Conservation (phyloP, 192 early-diverging fungal genomes). For the Neocallimastix lanati region DNA sequence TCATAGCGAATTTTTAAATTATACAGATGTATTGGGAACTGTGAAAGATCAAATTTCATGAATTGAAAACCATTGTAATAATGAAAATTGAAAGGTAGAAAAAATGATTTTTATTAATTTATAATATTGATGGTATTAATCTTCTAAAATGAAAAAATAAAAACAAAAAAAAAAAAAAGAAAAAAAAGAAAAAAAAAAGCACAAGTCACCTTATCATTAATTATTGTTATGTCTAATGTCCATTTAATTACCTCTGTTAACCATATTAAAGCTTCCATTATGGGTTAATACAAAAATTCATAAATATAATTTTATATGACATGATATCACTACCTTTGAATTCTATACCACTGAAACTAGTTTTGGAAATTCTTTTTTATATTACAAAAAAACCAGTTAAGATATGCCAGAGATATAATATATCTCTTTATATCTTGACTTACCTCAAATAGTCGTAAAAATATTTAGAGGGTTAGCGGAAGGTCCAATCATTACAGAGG, state of each 20-base stretch:
- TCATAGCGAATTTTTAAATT: slow-evolving; percentile 10
- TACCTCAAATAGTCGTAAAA: slow-evolving; percentile 59
- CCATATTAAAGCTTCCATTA: slow-evolving; percentile 80
- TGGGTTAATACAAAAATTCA: slow-evolving; percentile 59
- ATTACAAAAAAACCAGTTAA: slow-evolving; percentile 26
- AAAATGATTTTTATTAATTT: slow-evolving; percentile 58
- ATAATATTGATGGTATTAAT: slow-evolving; percentile 71
- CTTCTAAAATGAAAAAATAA: too few relatives aligned
- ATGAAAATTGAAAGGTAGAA: slow-evolving; percentile 17
- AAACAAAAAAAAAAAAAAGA: too few relatives aligned
- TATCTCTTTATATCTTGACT: slow-evolving; percentile 67
- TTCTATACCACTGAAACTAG: slow-evolving; percentile 65
- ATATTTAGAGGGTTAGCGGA: slow-evolving; percentile 71
- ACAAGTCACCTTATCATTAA: slow-evolving; percentile 42
- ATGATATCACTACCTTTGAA: slow-evolving; percentile 76
- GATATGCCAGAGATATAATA: slow-evolving; percentile 48
- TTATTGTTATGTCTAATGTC: slow-evolving; percentile 47
- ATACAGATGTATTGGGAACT: slow-evolving; percentile 19
- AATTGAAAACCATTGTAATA: slow-evolving; percentile 43
- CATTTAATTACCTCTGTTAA: slow-evolving; percentile 71
- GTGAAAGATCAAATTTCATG: slow-evolving; percentile 45
- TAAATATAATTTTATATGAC: slow-evolving; percentile 73
- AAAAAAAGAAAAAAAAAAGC: slow-evolving; percentile 42
- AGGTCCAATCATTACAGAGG: slow-evolving; percentile 42
- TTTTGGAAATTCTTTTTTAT: slow-evolving; percentile 54